These are phyloP conservation scores for Escovopsis sp. DNA, from an alignment of 2,329 filamentous ascomycete species.

Conservation along the genomic window DNA sequence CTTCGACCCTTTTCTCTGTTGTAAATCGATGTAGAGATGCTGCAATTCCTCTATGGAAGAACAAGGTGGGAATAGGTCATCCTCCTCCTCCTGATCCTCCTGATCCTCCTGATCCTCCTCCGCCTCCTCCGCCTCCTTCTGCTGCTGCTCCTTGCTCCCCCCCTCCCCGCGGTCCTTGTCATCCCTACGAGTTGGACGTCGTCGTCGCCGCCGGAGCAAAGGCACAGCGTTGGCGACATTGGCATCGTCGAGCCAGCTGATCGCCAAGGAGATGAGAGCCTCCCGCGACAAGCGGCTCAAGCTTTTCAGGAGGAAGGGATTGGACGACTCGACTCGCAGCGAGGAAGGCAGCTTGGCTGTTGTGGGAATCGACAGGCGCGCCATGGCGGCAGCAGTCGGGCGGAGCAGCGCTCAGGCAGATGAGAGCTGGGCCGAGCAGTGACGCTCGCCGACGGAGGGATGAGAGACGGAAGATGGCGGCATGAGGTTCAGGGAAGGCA, in stretches of 20 bases:
- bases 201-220: conserved; percentile 16
- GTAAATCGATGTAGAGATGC: conserved; percentile 46
- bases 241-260: conserved; percentile 61
- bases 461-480: background rate
- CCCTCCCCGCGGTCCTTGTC: too few relatives aligned
- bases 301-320: conserved; percentile 47
- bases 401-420: background rate
- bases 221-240: conserved; percentile 39
- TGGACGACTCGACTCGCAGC: conserved; percentile 50
- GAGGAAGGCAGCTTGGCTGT: conserved; percentile 56
- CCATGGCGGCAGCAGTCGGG: conserved; percentile 20
- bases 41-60: conserved; percentile 50
- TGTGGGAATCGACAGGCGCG: conserved; percentile 51
- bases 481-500: background rate
- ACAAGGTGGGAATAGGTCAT: conserved; percentile 56
- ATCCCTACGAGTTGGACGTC: too few relatives aligned
- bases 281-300: conserved; percentile 56
- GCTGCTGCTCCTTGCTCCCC: too few relatives aligned
- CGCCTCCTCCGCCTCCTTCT: too few relatives aligned
- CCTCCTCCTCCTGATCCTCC: conserved; percentile 8
- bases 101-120: conserved; percentile 7
- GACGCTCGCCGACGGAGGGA: too few relatives aligned
- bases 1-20: conserved; percentile 43
- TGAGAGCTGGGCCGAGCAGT: too few relatives aligned
- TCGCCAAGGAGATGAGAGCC: conserved; percentile 54